Evolutionary conservation across 345 rosid species (phyloP).

Genomic region (Lepidium africanum): DNA sequence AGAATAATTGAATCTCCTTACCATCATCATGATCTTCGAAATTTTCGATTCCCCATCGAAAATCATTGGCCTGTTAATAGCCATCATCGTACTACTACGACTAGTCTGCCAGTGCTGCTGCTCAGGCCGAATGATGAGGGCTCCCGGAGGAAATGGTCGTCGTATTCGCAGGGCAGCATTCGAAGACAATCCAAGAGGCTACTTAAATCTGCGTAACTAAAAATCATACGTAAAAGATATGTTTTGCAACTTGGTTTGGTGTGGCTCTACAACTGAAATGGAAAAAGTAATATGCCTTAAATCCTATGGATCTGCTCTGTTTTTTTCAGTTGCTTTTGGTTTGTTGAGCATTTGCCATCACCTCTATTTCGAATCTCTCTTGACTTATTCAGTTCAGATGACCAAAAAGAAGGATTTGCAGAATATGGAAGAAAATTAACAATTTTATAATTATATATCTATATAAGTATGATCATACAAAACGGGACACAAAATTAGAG

Average conservation of each 20-base stretch:
- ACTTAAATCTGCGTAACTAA: neutral
- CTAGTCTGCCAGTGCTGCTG: neutral
- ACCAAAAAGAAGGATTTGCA: too few relatives aligned
- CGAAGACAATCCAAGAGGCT: neutral
- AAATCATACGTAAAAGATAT: too few relatives aligned
- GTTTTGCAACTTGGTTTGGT: too few relatives aligned
- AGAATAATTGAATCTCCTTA: neutral
- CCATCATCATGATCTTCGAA: neutral
- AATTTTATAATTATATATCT: too few relatives aligned
- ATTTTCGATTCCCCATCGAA: neutral
- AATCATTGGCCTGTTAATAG: neutral
- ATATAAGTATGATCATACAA: neutral
- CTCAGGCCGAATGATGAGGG: neutral
- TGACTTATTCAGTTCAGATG: too few relatives aligned
- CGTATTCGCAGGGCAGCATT: neutral
- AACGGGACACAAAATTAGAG: neutral
- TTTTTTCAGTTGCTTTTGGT: too few relatives aligned
- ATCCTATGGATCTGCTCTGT: too few relatives aligned
- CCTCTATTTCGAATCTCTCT: too few relatives aligned
- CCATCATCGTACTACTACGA: neutral
- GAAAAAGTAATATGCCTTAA: too few relatives aligned
- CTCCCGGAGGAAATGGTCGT: neutral
- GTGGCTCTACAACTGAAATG: too few relatives aligned
- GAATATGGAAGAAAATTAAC: too few relatives aligned
- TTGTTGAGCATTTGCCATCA: too few relatives aligned